Conservation (phyloP, 208 protist species). For the Acanthamoeba triangularis region DNA sequence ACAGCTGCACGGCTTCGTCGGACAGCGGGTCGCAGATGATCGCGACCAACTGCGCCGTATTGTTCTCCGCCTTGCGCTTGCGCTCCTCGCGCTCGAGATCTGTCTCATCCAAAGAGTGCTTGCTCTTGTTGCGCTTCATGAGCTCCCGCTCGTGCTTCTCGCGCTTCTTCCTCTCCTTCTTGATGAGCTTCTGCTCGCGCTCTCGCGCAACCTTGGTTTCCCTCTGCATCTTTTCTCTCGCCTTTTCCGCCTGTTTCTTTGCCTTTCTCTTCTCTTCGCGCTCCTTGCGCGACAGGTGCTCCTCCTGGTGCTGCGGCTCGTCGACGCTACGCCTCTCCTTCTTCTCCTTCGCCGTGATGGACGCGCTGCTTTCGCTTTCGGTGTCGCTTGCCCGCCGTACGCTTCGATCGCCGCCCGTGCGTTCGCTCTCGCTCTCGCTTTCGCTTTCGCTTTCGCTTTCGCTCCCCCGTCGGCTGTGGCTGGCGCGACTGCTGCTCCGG, state of each 20-base stretch:
- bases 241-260: background rate
- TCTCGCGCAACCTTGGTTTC: background rate
- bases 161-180: constrained; percentile 1
- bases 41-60: constrained; percentile 1
- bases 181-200: constrained; percentile 4
- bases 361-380: constrained; percentile 10
- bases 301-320: background rate
- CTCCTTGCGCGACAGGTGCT: constrained; percentile 2
- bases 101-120: background rate
- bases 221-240: background rate
- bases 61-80: background rate
- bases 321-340: background rate
- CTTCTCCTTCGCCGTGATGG: background rate
- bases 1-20: constrained; percentile 33
- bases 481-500: background rate
- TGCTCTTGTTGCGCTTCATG: background rate
- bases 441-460: background rate
- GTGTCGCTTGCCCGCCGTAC: background rate
- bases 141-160: constrained; percentile 1
- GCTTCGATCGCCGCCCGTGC: too few species aligned
- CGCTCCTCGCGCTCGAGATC: background rate
- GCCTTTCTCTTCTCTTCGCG: background rate
- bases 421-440: background rate
- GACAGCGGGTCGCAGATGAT: constrained; percentile 69
- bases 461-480: background rate